Percentiles rank a stretch among this genome's conserved stretches.
Evolutionary conservation across 768 basidiomycete species (phyloP).

Genomic region (Cystobasidium tubakii): DNA sequence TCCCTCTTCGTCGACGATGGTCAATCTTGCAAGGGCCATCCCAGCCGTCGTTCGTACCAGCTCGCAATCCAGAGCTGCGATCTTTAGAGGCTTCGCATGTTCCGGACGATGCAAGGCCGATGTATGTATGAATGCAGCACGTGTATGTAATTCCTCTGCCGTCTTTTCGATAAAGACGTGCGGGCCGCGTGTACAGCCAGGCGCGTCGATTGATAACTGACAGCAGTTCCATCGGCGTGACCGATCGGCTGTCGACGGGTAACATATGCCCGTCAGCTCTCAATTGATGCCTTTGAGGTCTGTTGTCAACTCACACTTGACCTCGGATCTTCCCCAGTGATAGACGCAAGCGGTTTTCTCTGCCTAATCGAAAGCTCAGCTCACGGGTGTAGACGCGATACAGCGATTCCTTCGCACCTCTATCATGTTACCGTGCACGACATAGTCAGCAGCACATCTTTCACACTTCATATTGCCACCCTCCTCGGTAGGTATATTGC

Average conservation of each 20-base stretch:
- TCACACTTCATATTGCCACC: conserved; percentile 64
- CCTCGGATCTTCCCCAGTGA: conserved; percentile 11
- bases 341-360: conserved; percentile 1
- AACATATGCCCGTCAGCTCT: too few species aligned
- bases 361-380: background rate
- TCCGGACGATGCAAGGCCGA: conserved; percentile 38
- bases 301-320: background rate
- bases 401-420: conserved; percentile 36
- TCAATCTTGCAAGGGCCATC: conserved; percentile 80
- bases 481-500: conserved; percentile 59
- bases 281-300: too few species aligned
- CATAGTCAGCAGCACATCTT: conserved; percentile 65
- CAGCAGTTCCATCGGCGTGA: conserved; percentile 60
- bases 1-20: conserved; percentile 65
- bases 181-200: conserved; percentile 63
- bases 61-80: conserved; percentile 90
- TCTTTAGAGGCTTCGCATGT: conserved; percentile 57
- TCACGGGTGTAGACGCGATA: background rate
- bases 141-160: conserved; percentile 61
- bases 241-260: conserved; percentile 1
- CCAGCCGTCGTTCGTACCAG: conserved; percentile 94
- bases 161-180: conserved; percentile 86
- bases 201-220: conserved; percentile 57
- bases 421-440: conserved; percentile 57
- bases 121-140: conserved; percentile 65